Base-by-base conservation (phyloP, 2,329 filamentous ascomycete species). In the Cladophialophora chaetospira region DNA sequence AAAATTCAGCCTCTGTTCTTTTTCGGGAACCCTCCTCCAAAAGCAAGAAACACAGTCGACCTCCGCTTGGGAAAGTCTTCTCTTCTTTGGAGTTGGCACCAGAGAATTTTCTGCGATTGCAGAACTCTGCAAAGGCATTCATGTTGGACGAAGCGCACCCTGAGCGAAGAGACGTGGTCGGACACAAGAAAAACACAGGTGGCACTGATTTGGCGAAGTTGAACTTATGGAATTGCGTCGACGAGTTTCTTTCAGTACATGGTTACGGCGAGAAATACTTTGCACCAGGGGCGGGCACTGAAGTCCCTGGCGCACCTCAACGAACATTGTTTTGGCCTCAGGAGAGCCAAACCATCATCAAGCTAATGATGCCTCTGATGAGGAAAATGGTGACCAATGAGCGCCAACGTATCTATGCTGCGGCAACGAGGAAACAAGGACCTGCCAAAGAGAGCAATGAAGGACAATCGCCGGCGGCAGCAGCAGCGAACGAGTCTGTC, bases 361-460 rank as follows among this genome's bases (percentile, higher is more conserved):
- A 77, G n/a, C 69, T 82, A 19, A 77, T 82, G n/a, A 83, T 80
- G 59, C 81, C 81, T 10, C 67, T 84, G 43, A 71, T 84, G 57
- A 70, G 81, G 55, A 73, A 81, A 21, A 83, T 84, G 80, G 80
- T 84, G 10, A 83, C 81, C 13, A 84, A 84, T 57, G 82, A 84
- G 66, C 73, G 81, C 21, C 81, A 84, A 65, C 72, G 81, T 33
- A 74, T 80, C 64, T 84, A 84, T 67, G 81, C 81, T 1, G 77
- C 82, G 26, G 79, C 82, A 66, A 80, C 78, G 1, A 73, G 81
- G 36, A 82, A 80, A 60, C 75, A 76, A 9, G 75, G 75, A 3
- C 69, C 57, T 4, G 58, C 38, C 9, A 56, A 48, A 19, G 47
- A 38, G 4, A 33, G 50, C 2, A 28, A 52, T n/a, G 46, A 55